Evolutionary conservation across 495 filamentous ascomycete species (phyloP).

Genomic region (Neurospora intermedia): DNA sequence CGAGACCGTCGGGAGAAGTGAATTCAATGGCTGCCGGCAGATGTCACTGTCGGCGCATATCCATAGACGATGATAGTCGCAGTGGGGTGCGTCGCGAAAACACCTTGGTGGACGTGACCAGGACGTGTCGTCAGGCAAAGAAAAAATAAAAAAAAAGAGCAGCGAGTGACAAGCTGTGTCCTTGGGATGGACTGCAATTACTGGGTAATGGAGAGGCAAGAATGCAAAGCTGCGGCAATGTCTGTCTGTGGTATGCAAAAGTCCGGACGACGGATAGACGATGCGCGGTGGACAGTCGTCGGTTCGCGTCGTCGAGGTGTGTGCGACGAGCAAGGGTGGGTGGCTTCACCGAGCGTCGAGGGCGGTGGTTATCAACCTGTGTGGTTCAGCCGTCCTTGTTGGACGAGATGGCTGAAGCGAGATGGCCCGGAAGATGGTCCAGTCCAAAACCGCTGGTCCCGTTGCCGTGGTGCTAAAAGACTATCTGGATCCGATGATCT

Average conservation of each 20-base stretch:
- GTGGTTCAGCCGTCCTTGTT: conserved; percentile 10
- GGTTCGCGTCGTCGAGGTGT: not conserved
- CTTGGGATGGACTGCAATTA: not conserved
- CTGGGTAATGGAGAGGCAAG: not conserved
- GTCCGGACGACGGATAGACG: not conserved
- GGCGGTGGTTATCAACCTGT: not conserved
- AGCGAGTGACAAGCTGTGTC: not conserved
- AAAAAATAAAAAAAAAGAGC: not conserved
- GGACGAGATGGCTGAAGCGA: not conserved
- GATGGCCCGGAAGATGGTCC: not conserved
- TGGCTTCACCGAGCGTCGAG: not conserved
- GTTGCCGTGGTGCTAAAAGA: not conserved
- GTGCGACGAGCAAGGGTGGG: not conserved
- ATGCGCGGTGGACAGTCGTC: conserved; percentile 14
- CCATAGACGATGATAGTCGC: conserved; percentile 16
- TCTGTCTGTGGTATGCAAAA: not conserved
- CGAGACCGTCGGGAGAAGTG: conserved; percentile 6
- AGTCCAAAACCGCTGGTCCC: not conserved
- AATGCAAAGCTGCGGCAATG: not conserved
- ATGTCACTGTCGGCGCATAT: conserved; percentile 26
- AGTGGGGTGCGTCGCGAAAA: conserved; percentile 10
- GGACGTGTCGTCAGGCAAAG: not conserved
- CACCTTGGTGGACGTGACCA: not conserved
- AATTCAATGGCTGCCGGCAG: conserved; percentile 12
- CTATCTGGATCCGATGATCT: not conserved